Percentiles rank a stretch among this genome's conserved stretches.
Conservation (phyloP, 192 early-diverging fungal genomes). For the Coemansia sp. region DNA sequence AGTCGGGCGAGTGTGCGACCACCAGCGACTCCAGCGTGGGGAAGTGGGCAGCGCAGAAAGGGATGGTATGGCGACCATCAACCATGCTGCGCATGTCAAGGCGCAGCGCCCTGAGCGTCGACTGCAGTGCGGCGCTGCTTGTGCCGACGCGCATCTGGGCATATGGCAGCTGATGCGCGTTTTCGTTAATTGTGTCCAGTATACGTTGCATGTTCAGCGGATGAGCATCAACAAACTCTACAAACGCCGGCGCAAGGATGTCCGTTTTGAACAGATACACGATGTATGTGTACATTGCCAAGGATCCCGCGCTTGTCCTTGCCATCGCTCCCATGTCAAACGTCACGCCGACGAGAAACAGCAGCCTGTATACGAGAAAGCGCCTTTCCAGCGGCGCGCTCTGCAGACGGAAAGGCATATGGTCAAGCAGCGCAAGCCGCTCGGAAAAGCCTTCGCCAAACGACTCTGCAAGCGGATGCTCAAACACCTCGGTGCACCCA, state of each 20-base stretch:
- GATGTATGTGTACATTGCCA: slow-evolving; percentile 44
- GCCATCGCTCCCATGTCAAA: slow-evolving; percentile 43
- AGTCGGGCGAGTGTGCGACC: slow-evolving; percentile 42
- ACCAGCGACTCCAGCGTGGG: slow-evolving; percentile 39
- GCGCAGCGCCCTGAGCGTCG: slow-evolving; percentile 32
- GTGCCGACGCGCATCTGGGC: slow-evolving; percentile 39
- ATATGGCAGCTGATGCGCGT: slow-evolving; percentile 33
- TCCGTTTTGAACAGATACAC: slow-evolving; percentile 45
- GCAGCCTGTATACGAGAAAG: slow-evolving; percentile 38
- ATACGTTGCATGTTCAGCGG: slow-evolving; percentile 35
- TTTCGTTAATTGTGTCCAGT: slow-evolving; percentile 38
- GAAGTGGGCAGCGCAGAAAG: slow-evolving; percentile 48
- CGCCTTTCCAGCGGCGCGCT: slow-evolving; percentile 25
- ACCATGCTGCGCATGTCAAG: slow-evolving; percentile 43
- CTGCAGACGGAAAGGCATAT: slow-evolving; percentile 21
- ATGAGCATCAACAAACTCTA: slow-evolving; percentile 31
- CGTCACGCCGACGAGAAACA: slow-evolving; percentile 40
- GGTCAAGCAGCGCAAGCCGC: slow-evolving; percentile 27
- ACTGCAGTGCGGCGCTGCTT: slow-evolving; percentile 34
- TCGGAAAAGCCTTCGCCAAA: slow-evolving; percentile 16
- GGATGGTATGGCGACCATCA: slow-evolving; percentile 26
- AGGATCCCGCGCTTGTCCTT: slow-evolving; percentile 22
- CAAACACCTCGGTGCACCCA: slow-evolving; percentile 48
- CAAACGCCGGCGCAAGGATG: slow-evolving; percentile 27
- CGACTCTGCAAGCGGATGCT: slow-evolving; percentile 28